These are phyloP conservation scores for Citrus sp. DNA, from an alignment of 345 rosid species.

Conservation along the genomic window DNA sequence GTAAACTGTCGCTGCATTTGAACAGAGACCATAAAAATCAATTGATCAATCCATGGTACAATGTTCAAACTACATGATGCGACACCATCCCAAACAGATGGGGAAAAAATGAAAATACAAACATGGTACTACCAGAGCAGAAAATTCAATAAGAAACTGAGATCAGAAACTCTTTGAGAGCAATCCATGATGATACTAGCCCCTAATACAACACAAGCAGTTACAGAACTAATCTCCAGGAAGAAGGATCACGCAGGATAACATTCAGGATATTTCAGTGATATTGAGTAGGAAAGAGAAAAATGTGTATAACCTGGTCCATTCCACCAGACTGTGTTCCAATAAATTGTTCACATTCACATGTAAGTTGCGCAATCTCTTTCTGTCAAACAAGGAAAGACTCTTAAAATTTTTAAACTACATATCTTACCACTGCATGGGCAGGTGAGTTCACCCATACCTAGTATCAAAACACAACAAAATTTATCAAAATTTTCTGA, in stretches of 20 bases:
- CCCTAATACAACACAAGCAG: neutral
- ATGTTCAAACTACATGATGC: neutral
- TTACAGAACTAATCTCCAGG: neutral
- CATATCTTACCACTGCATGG: neutral
- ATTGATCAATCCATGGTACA: neutral
- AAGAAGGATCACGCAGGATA: neutral
- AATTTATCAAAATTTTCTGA: neutral
- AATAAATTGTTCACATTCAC: constrained; percentile 89
- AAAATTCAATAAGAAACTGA: neutral
- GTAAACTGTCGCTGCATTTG: neutral
- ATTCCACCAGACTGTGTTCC: constrained; percentile 99
- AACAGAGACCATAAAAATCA: neutral
- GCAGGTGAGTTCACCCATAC: neutral
- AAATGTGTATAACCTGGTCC: constrained; percentile 70
- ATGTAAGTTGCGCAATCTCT: constrained; percentile 92
- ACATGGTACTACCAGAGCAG: neutral
- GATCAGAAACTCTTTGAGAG: neutral
- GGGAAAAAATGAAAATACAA: neutral
- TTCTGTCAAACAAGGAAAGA: constrained; percentile 46
- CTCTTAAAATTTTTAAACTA: neutral
- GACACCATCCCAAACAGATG: neutral
- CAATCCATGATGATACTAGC: neutral
- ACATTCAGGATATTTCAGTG: neutral
- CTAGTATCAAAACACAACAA: neutral
- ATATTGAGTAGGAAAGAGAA: neutral